Percentiles rank a stretch among this genome's conserved stretches.
These are phyloP conservation scores for Zymoseptoria pseudotritici DNA, from an alignment of 2,329 filamentous ascomycete genomes.

Conservation along the genomic window DNA sequence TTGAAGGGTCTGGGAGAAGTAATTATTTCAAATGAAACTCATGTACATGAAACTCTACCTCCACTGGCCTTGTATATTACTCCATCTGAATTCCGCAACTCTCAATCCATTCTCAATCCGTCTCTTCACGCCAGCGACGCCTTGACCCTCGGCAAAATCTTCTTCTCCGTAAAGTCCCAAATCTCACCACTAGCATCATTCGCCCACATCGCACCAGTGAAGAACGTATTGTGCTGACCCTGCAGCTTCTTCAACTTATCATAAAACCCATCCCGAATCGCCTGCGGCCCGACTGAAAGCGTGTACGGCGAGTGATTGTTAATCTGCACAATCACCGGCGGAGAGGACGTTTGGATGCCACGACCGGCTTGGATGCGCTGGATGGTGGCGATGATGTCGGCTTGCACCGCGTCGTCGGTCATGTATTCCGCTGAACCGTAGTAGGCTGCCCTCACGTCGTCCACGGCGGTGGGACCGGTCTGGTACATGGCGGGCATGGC, in stretches of 20 bases:
- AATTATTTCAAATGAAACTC: neutral
- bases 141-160: slow-evolving; percentile 5
- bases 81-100: too few species aligned
- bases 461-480: slow-evolving; percentile 1
- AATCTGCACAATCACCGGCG: slow-evolving; percentile 16
- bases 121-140: neutral
- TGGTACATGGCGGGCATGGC: neutral
- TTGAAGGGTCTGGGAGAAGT: neutral
- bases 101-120: too few species aligned
- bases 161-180: slow-evolving; percentile 26
- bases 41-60: too few species aligned
- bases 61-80: too few species aligned
- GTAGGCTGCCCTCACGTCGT: slow-evolving; percentile 4
- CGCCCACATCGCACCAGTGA: slow-evolving; percentile 25
- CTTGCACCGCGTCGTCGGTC: slow-evolving; percentile 9
- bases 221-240: slow-evolving; percentile 22
- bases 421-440: slow-evolving; percentile 11
- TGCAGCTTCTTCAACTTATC: slow-evolving; percentile 22
- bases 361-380: neutral
- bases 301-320: slow-evolving; percentile 23
- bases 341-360: neutral
- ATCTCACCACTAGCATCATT: slow-evolving; percentile 26
- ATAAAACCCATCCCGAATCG: slow-evolving; percentile 24
- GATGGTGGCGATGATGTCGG: slow-evolving; percentile 4
- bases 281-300: slow-evolving; percentile 17